Base-by-base conservation (phyloP, 306 rosid species). In the Castanea sativa region DNA sequence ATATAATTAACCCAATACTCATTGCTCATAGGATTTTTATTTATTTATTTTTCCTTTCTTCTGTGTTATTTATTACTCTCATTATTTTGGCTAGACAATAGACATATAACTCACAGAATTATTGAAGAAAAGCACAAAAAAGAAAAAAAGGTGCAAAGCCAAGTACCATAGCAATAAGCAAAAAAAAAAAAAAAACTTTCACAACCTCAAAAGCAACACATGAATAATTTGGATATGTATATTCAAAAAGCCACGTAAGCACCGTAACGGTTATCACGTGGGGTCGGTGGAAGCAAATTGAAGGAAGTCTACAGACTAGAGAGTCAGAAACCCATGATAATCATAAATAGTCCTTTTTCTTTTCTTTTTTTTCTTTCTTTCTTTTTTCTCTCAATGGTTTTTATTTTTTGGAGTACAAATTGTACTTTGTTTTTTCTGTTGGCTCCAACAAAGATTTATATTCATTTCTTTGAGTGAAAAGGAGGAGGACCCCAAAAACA, bases 381-480 rank as follows among this genome's bases (percentile, higher is more conserved):
- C 23, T 23, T 23, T 23, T 41, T 8, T 41, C 45, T 8, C 45
- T 8, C 45, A 2, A 7, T 41, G 45, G 45, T 41, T 41, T 4
- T 32, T 32, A 4, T 32, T 38, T 38, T 38, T 38, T 38, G 63
- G 2, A 6, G 49, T 18, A 55, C 64, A 9, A 9, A 2, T 45
- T 63, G 35, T 49, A 69, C 69, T 41, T 56, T 75, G 45, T 41
- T 41, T n/a, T 27, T 23, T 19, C 2, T 2, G 53, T 32, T 32
- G 73, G 56, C 80, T 60, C 78, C 86, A 75, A 59, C 78, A 60
- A 72, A 84, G 67, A 72, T 71, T 58, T 71, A 52, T 23, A 35
- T 63, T 49, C 52, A n/a, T 76, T 80, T 51, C 25, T 33, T 74
- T 41, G 0, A 9, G 60, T 14, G 35, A 19, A 7, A 25, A 56